Conservation (phyloP, 345 rosid species). For the Salix koriyanagi region DNA sequence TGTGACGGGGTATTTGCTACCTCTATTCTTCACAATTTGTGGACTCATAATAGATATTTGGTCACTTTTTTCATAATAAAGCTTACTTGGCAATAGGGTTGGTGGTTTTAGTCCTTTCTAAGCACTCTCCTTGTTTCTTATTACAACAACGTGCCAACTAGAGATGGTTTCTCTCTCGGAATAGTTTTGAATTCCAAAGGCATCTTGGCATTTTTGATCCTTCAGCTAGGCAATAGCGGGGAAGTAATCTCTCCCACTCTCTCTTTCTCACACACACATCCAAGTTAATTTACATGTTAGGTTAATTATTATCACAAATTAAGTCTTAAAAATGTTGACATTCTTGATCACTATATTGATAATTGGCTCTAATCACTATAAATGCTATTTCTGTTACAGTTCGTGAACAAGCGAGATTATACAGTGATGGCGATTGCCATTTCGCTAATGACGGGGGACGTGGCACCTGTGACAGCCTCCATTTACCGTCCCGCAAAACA, state of each 20-base stretch:
- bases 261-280: background rate
- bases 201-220: constrained; percentile 28
- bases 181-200: constrained; percentile 16
- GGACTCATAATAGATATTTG: constrained; percentile 25
- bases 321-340: background rate
- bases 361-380: background rate
- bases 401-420: constrained; percentile 34
- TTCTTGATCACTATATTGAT: background rate
- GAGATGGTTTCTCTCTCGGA: constrained; percentile 22
- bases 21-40: constrained; percentile 27
- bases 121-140: background rate
- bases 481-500: constrained; percentile 37
- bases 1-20: constrained; percentile 36
- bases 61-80: background rate
- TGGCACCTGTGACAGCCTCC: constrained; percentile 27
- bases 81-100: background rate
- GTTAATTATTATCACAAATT: too few species aligned
- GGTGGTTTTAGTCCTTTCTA: background rate
- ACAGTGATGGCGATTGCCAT: constrained; percentile 36
- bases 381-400: constrained; percentile 17
- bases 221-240: constrained; percentile 32
- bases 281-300: background rate
- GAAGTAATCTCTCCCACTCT: constrained; percentile 7
- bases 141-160: background rate
- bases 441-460: constrained; percentile 36